Base-by-base conservation (phyloP, 208 protist genomes). In the Trypanosoma scelopori region DNA sequence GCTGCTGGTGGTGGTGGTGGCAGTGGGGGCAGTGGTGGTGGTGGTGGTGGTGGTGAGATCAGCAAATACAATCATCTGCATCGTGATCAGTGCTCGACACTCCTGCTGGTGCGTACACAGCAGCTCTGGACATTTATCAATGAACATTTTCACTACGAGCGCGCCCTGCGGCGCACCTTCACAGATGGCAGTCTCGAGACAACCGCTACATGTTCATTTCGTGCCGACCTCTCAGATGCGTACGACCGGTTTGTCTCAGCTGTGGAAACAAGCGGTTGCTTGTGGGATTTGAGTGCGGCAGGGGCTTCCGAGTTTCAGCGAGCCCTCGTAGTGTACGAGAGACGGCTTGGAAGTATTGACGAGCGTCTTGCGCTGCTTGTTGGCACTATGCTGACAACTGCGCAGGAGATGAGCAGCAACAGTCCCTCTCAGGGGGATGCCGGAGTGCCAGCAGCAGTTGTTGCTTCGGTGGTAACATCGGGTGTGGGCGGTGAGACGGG, bases 331-430 rank as follows among this genome's bases (percentile, higher is more conserved):
- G 60, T 69, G n/a, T 95, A 95, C 57, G 53, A 70, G 16, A 56
- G 47, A 25, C 63, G 72, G 30, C 65, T 87, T 6, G 55, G 67
- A 16, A 68, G 63, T 45, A 83, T 82, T 65, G 89, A 95, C 30
- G 85, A 92, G 22, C 72, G 84, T 39, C 74, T 95, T 20, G 89
- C 85, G 23, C 52, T 79, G 5, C 49, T 89, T 37, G 82, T 88
- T 27, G 82, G 79, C 20, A 79, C 81, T 45, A 60, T 91, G 52
- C 73, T 94, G n/a, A 74, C 82, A 49, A 82, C 55, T 27, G 77
- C 81, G 46, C 81, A 84, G 48, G 69, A 84, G 53, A 75, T 59
- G 47, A 80, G 60, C 27, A 51, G 23, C 25, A 61, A 55, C 60
- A 32, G 15, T 20, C 5, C 27, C 42, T 41, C 28, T 23, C 12